A percentile compares a stretch with the other conserved stretches of the same genome.
phyloP scores from a whole-genome alignment of 306 rosid species.

The Astragalus glycyphyllos region DNA sequence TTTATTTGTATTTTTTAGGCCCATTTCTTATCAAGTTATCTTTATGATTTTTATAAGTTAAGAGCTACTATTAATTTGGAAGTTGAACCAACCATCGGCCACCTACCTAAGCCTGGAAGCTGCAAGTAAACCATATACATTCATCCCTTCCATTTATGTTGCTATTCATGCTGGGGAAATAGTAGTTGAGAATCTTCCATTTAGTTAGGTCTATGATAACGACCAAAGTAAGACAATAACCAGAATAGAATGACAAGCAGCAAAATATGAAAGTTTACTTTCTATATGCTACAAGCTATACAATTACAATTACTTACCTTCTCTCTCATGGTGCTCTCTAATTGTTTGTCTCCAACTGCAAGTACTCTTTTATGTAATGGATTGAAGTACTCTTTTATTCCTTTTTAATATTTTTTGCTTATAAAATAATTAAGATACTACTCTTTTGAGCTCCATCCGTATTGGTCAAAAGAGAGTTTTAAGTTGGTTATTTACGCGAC shows the following conservation, averaged over 20 bases:
- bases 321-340: no score
- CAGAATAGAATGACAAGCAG: constrained; percentile 6
- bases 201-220: constrained; percentile 9
- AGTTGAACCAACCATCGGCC: constrained; percentile 39
- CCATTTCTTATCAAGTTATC: constrained; percentile 24
- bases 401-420: no score
- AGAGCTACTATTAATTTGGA: constrained; percentile 21
- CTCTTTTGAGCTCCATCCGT: no score
- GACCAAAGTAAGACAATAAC: background rate
- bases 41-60: constrained; percentile 2
- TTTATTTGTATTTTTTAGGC: background rate
- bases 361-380: no score
- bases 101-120: constrained; percentile 40
- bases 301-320: no score
- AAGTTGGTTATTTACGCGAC: no score
- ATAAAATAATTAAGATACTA: no score
- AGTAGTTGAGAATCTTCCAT: constrained; percentile 35
- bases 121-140: constrained; percentile 2
- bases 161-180: background rate
- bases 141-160: constrained; percentile 23
- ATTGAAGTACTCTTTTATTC: no score
- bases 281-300: background rate
- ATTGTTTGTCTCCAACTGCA: no score
- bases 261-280: background rate
- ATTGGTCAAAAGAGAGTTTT: no score